Percentiles rank a stretch among this genome's conserved stretches.
These are phyloP conservation scores for Leccinum longicurvipes DNA, from an alignment of 768 basidiomycete species.

Conservation along the genomic window DNA sequence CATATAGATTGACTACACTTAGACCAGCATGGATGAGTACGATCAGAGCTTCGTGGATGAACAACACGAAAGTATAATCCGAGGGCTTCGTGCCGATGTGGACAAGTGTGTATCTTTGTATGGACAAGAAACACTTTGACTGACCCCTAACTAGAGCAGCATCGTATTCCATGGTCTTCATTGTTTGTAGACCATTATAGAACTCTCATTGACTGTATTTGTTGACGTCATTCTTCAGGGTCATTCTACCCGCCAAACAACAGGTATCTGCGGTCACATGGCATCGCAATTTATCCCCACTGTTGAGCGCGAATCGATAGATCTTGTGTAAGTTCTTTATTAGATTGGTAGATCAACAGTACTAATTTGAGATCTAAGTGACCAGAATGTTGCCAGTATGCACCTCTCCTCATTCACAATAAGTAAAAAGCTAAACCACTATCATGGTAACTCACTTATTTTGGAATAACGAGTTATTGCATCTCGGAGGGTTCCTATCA, in stretches of 20 bases:
- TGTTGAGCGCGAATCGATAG: not conserved
- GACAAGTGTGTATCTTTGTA: conserved; percentile 5
- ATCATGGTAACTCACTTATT: not conserved
- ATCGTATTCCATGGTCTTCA: conserved; percentile 72
- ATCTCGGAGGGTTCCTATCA: not conserved
- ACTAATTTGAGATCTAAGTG: not conserved
- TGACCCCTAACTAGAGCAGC: conserved; percentile 38
- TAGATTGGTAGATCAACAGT: not conserved
- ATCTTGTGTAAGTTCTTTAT: not conserved
- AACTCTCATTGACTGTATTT: not conserved
- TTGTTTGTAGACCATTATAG: conserved; percentile 43
- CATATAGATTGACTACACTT: not conserved
- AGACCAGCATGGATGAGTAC: conserved; percentile 8
- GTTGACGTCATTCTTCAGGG: not conserved
- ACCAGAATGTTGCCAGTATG: not conserved
- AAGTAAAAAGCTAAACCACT: not conserved
- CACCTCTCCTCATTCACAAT: too few species aligned
- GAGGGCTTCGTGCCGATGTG: conserved; percentile 9
- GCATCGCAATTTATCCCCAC: not conserved
- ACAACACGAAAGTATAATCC: not conserved
- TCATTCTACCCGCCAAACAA: not conserved
- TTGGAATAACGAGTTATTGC: not conserved
- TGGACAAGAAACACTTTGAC: not conserved
- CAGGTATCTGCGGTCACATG: not conserved
- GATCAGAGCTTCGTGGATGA: not conserved